Base-by-base conservation (phyloP, 352 stramenopile species). In the Globisporangium cystogenes region DNA sequence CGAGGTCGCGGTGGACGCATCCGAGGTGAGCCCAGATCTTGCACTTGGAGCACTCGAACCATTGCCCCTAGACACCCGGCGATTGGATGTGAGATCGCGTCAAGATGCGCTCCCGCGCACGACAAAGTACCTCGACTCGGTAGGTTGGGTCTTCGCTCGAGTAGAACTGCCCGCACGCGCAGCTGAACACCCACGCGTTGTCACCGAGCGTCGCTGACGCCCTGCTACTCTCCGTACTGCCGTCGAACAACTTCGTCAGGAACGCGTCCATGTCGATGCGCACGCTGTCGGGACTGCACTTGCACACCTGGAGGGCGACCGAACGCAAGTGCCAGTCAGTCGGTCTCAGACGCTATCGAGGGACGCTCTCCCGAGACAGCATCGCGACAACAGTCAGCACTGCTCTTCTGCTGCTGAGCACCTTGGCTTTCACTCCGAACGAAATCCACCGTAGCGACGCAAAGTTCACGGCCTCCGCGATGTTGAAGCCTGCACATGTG, bases 401-500 rank as follows among this genome's bases (percentile, higher is more conserved):
- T 8, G 29, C 8, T 35, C 29, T 35, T 6, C 33, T 39, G 12
- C 33, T 33, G 20, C 23, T 29, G 1, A 21, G 10, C 58, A 92
- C 82, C 57, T 93, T 90, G 11, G 88, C 88, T 55, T 80, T 82
- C 18, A 90, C 54, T 4, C 81, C 87, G 47, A 84, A 81, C 2
- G 70, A 60, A 49, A 97, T 78, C 88, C 88, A 97, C 43, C 85
- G 69, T 21, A 93, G 51, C 10, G 86, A 87, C 3, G 79, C 87
- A 72, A 97, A 97, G 59, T 97, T 97, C 18, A 93, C 88, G 5
- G 86, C 85, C 58, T 97, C 88, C 4, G 88, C 88, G 51, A 97
- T 87, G 59, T 97, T 97, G 48, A 96, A 97, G 20, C 82, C 82
- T 93, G 45, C n/a, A 37, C 8, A 37, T 21, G 11, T n/a, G 3